These are phyloP conservation scores for Conringia planisiliqua DNA, from an alignment of 345 rosid species.

Conservation along the genomic window DNA sequence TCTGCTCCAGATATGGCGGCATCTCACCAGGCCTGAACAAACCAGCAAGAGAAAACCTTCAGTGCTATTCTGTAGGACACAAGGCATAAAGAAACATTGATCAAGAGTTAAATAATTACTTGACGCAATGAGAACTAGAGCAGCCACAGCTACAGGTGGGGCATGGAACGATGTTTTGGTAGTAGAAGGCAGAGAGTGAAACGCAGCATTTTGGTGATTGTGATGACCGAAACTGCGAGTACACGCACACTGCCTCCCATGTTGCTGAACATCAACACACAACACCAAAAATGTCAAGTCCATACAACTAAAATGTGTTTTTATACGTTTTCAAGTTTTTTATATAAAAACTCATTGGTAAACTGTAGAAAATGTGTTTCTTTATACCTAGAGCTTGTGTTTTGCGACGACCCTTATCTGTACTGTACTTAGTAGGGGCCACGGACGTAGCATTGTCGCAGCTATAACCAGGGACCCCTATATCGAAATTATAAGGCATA, in stretches of 20 bases:
- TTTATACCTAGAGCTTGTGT: constrained; percentile 62
- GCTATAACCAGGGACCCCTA: constrained; percentile 69
- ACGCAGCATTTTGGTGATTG: constrained; percentile 77
- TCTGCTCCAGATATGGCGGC: constrained; percentile 40
- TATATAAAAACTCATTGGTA: background rate
- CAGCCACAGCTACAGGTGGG: constrained; percentile 76
- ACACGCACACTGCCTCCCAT: constrained; percentile 66
- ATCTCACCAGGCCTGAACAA: constrained; percentile 42
- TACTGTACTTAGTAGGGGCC: constrained; percentile 41
- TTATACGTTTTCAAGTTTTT: too few relatives aligned
- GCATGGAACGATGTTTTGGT: constrained; percentile 61
- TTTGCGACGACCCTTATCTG: constrained; percentile 63
- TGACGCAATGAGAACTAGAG: constrained; percentile 46
- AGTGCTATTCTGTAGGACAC: background rate
- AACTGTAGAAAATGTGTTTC: background rate
- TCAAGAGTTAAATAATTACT: constrained; percentile 30
- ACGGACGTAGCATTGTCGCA: constrained; percentile 46
- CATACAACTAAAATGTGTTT: too few relatives aligned
- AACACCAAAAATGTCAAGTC: background rate
- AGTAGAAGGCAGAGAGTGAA: constrained; percentile 75
- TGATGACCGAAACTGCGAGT: constrained; percentile 65
- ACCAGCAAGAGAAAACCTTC: background rate
- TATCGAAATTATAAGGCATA: constrained; percentile 56
- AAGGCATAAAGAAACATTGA: background rate
- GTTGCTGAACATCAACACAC: constrained; percentile 43